phyloP scores from a whole-genome alignment of 106 monocot genomes.

The Acorus gramineus region DNA sequence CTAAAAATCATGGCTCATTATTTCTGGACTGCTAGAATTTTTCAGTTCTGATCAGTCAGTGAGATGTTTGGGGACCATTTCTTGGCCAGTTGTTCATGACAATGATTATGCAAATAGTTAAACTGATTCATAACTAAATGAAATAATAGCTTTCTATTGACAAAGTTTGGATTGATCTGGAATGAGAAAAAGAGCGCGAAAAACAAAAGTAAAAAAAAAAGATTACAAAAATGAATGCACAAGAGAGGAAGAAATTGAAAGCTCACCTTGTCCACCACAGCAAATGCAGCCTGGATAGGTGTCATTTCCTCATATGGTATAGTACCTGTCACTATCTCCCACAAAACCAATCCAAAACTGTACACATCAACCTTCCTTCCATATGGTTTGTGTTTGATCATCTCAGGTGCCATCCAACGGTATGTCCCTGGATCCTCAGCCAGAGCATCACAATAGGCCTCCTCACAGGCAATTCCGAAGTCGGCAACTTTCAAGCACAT shows the following conservation, averaged over 20 bases:
- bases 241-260: background rate
- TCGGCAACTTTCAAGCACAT: slow-evolving; percentile 58
- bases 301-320: slow-evolving; percentile 76
- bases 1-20: too few species aligned
- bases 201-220: too few species aligned
- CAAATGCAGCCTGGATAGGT: slow-evolving; percentile 84
- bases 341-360: slow-evolving; percentile 60
- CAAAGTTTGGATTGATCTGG: too few species aligned
- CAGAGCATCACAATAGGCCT: slow-evolving; percentile 38
- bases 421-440: slow-evolving; percentile 53
- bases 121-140: too few species aligned
- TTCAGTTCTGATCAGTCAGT: too few species aligned
- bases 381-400: slow-evolving; percentile 62
- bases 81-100: too few species aligned
- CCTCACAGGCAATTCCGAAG: slow-evolving; percentile 71
- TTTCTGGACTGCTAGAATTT: too few species aligned
- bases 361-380: slow-evolving; percentile 64
- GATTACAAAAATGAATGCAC: background rate
- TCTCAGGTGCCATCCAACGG: slow-evolving; percentile 74
- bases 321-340: slow-evolving; percentile 58
- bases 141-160: too few species aligned
- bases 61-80: too few species aligned
- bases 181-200: too few species aligned
- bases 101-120: too few species aligned
- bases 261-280: slow-evolving; percentile 71